A percentile compares a stretch with the other conserved stretches of the same genome.
Conservation (phyloP, 2,329 filamentous ascomycete genomes). For the Aureobasidium musti region DNA sequence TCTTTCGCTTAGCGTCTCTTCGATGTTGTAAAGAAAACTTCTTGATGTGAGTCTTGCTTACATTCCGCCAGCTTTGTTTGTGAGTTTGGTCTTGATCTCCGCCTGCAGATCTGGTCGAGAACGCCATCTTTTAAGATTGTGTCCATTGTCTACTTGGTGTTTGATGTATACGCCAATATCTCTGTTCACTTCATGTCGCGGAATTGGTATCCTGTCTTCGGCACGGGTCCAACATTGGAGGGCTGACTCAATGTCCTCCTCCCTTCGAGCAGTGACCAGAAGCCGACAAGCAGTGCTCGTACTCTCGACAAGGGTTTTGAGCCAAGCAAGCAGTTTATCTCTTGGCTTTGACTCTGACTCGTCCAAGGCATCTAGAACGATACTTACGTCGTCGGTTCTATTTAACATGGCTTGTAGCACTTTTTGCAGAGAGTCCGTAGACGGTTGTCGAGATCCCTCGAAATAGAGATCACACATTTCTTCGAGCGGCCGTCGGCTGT, state of each 20-base stretch:
- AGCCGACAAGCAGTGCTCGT: background rate
- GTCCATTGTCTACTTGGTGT: background rate
- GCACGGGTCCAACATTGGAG: background rate
- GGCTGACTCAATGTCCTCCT: background rate
- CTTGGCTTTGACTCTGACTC: background rate
- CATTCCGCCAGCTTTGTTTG: background rate
- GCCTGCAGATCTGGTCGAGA: background rate
- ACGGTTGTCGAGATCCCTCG: background rate
- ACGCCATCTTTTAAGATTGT: background rate
- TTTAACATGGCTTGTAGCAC: background rate
- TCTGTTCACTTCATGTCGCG: background rate
- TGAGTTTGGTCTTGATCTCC: background rate
- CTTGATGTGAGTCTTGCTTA: background rate
- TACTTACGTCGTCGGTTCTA: background rate
- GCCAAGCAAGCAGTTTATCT: background rate
- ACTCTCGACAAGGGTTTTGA: background rate
- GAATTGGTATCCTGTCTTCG: background rate
- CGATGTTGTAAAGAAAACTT: background rate
- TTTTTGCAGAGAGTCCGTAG: background rate
- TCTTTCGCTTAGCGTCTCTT: background rate
- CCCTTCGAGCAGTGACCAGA: background rate
- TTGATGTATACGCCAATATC: constrained; percentile 10
- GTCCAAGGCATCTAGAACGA: constrained; percentile 15
- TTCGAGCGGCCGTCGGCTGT: background rate
- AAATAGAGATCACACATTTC: background rate